Evolutionary conservation across 176 grass and related monocot species (phyloP).

Genomic region (Musa schizocarpa): DNA sequence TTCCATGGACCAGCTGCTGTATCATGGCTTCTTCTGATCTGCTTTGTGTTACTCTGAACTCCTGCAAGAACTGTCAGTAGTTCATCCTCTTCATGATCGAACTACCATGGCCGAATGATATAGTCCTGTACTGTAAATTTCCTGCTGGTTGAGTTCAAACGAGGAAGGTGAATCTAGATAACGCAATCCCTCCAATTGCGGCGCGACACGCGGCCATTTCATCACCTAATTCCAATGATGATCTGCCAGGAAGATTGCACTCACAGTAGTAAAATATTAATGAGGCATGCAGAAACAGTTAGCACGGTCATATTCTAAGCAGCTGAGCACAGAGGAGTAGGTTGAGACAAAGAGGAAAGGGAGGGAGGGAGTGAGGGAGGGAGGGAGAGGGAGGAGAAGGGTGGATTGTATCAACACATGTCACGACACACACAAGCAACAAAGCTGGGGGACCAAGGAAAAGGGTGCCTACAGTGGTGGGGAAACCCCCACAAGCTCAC

Average conservation of each 20-base stretch:
- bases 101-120: no score
- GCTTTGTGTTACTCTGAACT: neutral
- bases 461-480: neutral
- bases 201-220: neutral
- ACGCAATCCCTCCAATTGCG: neutral
- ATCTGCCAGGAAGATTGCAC: neutral
- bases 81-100: no score
- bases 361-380: neutral
- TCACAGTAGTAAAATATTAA: neutral
- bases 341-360: neutral
- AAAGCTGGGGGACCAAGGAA: neutral
- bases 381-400: neutral
- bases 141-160: no score
- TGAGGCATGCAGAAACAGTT: neutral
- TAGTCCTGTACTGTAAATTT: no score
- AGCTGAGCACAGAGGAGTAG: neutral
- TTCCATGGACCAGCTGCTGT: neutral
- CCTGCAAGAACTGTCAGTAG: no score
- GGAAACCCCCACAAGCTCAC: neutral
- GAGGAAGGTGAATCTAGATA: no score
- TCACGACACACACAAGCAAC: neutral
- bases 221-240: neutral
- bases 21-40: neutral
- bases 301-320: neutral
- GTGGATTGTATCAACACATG: constrained; percentile 5